Conservation (phyloP, 768 basidiomycete species). For the Astraeus odoratus region DNA sequence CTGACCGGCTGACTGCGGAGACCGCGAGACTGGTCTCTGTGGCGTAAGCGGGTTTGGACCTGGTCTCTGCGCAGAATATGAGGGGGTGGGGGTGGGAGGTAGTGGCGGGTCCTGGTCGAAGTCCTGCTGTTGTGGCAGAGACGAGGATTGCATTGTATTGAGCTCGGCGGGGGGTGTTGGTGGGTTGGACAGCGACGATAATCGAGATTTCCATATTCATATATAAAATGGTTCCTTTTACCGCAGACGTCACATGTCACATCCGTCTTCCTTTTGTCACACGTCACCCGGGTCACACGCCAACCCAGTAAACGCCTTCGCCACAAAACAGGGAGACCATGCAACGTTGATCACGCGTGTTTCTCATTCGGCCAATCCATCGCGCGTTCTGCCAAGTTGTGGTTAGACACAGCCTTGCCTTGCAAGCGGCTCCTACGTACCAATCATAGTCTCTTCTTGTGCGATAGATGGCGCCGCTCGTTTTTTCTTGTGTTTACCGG, state of each 20-base stretch:
- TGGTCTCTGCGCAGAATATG: background rate
- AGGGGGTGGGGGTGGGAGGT: background rate
- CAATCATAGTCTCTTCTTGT: no score
- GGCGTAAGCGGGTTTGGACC: background rate
- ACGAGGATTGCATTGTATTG: slow-evolving; percentile 2
- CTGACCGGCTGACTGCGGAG: slow-evolving; percentile 11
- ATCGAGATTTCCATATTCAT: slow-evolving; percentile 29
- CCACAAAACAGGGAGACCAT: no score
- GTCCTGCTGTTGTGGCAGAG: background rate
- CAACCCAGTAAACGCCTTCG: no score
- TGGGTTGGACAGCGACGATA: slow-evolving; percentile 15
- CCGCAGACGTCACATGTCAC: slow-evolving; percentile 16
- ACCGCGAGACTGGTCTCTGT: slow-evolving; percentile 12
- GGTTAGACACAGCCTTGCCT: no score
- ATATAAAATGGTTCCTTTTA: slow-evolving; percentile 14
- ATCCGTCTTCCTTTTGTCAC: no score
- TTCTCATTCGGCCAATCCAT: no score
- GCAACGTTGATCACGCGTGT: slow-evolving; percentile 4
- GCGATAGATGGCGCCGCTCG: no score
- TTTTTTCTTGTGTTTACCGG: no score
- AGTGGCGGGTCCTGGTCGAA: slow-evolving; percentile 18
- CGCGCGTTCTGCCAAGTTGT: no score
- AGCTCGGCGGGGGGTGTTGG: slow-evolving; percentile 10
- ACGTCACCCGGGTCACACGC: slow-evolving; percentile 2
- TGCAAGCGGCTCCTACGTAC: no score